Conservation (phyloP, 2,329 filamentous ascomycete genomes). For the Xylariaceae sp. region DNA sequence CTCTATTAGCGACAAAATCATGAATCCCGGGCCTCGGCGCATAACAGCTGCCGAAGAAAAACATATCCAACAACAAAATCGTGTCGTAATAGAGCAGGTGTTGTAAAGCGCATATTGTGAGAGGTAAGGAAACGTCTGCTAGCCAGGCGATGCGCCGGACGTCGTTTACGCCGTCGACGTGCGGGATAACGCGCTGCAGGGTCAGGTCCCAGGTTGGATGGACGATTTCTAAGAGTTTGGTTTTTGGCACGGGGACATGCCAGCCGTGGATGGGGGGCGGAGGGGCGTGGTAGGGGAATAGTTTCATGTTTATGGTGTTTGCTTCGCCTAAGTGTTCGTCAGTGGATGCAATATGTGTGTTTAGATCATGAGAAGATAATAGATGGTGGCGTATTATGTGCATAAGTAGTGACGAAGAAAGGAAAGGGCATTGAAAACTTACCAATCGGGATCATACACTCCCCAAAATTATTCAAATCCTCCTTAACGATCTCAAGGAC, state of each 20-base stretch:
- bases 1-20: conserved; percentile 71
- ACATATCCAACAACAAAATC: conserved; percentile 85
- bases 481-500: conserved; percentile 77
- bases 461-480: conserved; percentile 93
- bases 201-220: conserved; percentile 72
- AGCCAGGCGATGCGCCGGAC: conserved; percentile 80
- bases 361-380: no score
- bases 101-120: conserved; percentile 80
- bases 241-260: conserved; percentile 81
- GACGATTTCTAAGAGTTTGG: conserved; percentile 60
- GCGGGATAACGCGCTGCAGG: conserved; percentile 72
- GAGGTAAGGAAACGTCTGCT: conserved; percentile 80
- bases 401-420: not conserved
- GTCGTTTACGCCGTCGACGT: conserved; percentile 88
- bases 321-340: conserved; percentile 63
- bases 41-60: conserved; percentile 91
- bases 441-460: conserved; percentile 97
- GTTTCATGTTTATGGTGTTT: conserved; percentile 93
- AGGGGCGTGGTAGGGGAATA: conserved; percentile 77
- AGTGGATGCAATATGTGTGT: no score
- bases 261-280: conserved; percentile 77
- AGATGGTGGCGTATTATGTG: no score
- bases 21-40: conserved; percentile 74
- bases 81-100: conserved; percentile 93
- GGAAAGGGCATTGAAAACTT: conserved; percentile 26